A percentile compares a stretch with the other conserved stretches of the same genome.
These are phyloP conservation scores for Pythium inflatum DNA, from an alignment of 352 stramenopile genomes.

Conservation along the genomic window DNA sequence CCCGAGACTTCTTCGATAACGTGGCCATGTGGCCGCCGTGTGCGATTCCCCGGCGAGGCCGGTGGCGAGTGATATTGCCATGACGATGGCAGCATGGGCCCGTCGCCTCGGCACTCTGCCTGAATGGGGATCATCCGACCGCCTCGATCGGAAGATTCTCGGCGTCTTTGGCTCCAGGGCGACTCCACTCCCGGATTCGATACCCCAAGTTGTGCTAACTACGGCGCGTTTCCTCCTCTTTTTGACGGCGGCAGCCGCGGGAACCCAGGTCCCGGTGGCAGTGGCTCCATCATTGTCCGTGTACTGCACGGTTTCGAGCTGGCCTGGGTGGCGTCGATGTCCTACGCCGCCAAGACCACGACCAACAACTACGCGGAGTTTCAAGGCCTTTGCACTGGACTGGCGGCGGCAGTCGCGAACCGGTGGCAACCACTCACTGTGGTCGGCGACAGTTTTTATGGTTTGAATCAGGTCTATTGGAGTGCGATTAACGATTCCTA, in stretches of 20 bases:
- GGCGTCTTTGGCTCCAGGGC: no score
- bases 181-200: no score
- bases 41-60: no score
- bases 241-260: conserved; percentile 11
- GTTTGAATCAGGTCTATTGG: conserved; percentile 9
- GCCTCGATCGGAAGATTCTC: no score
- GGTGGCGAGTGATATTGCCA: no score
- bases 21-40: conserved; percentile 60
- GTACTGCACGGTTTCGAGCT: neutral
- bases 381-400: conserved; percentile 2
- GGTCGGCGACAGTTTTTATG: no score
- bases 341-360: neutral
- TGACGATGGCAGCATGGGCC: no score
- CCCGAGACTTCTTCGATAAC: conserved; percentile 50
- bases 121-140: no score
- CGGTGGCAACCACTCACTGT: no score
- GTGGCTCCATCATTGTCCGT: neutral
- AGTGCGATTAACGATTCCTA: conserved; percentile 11
- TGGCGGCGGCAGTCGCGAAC: neutral
- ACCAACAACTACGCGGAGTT: conserved; percentile 26
- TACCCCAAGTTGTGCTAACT: no score
- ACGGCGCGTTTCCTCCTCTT: conserved; percentile 10
- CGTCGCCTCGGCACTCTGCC: no score
- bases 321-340: conserved; percentile 3
- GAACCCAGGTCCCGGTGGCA: conserved; percentile 12